Evolutionary conservation across 164 flowering plant genomes (phyloP).

Genomic region (Macadamia integrifolia): DNA sequence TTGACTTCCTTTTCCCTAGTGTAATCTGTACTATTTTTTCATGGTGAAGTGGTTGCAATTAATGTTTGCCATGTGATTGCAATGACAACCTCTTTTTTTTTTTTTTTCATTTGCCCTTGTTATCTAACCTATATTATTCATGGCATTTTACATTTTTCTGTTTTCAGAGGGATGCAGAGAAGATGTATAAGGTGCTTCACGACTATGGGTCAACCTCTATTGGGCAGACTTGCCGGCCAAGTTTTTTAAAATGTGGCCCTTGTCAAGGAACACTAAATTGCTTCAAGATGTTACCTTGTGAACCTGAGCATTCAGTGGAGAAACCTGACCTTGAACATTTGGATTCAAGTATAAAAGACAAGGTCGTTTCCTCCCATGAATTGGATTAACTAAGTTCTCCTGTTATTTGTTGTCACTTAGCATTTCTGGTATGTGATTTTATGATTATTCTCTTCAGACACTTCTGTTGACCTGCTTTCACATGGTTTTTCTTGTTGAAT

Average conservation of each 20-base stretch:
- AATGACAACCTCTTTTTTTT: not conserved
- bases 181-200: constrained; percentile 29
- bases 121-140: too few relatives aligned
- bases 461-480: too few relatives aligned
- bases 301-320: constrained; percentile 24
- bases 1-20: too few relatives aligned
- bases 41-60: too few relatives aligned
- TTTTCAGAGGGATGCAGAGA: constrained; percentile 59
- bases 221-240: constrained; percentile 24
- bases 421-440: not conserved
- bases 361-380: constrained; percentile 29
- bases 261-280: constrained; percentile 48
- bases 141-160: constrained; percentile 3
- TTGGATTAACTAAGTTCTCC: not conserved
- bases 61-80: not conserved
- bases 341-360: constrained; percentile 23
- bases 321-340: constrained; percentile 18
- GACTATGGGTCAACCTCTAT: constrained; percentile 21
- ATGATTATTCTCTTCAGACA: too few relatives aligned
- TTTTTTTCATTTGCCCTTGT: not conserved
- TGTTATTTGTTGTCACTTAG: not conserved
- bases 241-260: constrained; percentile 38
- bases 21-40: too few relatives aligned
- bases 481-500: too few relatives aligned
- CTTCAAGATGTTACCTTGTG: constrained; percentile 38